A percentile compares a stretch with the other conserved stretches of the same genome.
These are phyloP conservation scores for Cladosporium austrohemisphaericum DNA, from an alignment of 2,329 filamentous ascomycete genomes.

Conservation along the genomic window DNA sequence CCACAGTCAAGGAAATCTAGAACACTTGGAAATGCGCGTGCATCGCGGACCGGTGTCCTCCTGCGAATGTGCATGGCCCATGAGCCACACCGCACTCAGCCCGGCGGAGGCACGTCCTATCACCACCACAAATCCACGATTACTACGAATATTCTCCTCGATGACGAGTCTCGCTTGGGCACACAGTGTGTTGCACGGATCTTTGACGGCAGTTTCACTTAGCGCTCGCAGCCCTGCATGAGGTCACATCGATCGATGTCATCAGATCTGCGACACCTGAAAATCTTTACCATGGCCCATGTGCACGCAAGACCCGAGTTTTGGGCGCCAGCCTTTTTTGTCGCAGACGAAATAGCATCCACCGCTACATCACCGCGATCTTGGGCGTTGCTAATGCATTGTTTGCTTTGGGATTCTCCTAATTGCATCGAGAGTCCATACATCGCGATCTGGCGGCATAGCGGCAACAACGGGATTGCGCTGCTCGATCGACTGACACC, in stretches of 20 bases:
- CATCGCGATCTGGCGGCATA: too few species aligned
- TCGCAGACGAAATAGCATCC: slow-evolving; percentile 5
- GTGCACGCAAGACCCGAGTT: not conserved
- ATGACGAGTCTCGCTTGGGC: not conserved
- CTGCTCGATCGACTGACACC: too few species aligned
- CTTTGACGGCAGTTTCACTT: not conserved
- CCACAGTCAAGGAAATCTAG: not conserved
- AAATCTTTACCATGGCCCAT: slow-evolving; percentile 1
- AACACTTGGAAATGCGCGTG: slow-evolving; percentile 1
- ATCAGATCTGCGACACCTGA: slow-evolving; percentile 2
- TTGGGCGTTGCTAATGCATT: too few species aligned
- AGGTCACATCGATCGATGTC: too few species aligned
- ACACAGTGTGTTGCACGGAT: not conserved
- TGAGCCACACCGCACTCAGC: not conserved
- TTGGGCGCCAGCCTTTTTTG: not conserved
- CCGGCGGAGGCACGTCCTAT: not conserved
- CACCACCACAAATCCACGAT: not conserved
- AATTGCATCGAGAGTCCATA: too few species aligned
- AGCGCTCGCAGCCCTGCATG: too few species aligned
- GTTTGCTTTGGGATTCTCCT: too few species aligned
- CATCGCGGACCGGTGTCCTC: not conserved
- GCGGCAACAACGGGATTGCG: too few species aligned
- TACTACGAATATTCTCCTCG: not conserved
- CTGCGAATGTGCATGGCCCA: not conserved
- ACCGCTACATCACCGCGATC: not conserved